Percentiles rank a stretch among this genome's conserved stretches.
phyloP scores from a whole-genome alignment of 257 asterid genomes.

The Penstemon eatonii region DNA sequence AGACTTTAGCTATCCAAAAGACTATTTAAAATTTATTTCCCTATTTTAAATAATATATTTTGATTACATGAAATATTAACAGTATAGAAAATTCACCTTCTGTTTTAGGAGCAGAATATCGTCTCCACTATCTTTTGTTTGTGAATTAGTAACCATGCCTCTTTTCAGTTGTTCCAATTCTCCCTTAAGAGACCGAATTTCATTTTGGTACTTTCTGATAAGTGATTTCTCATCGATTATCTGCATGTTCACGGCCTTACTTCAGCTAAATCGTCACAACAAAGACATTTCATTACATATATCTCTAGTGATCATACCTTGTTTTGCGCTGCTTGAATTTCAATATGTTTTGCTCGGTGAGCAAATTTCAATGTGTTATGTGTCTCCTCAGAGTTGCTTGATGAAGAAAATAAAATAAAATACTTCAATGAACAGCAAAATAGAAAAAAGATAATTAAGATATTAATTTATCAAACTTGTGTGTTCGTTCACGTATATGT shows the following conservation, averaged over 20 bases:
- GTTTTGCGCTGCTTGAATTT: slow-evolving; percentile 92
- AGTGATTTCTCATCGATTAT: slow-evolving; percentile 96
- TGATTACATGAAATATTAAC: slow-evolving; percentile 16
- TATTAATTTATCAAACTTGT: not conserved
- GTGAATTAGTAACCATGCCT: slow-evolving; percentile 75
- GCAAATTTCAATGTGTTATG: slow-evolving; percentile 98
- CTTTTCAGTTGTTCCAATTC: slow-evolving; percentile 90
- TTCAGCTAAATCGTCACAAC: slow-evolving; percentile 14
- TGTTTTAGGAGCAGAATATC: slow-evolving; percentile 88
- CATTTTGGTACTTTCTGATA: slow-evolving; percentile 92
- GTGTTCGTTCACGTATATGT: slow-evolving; percentile 13
- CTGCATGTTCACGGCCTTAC: slow-evolving; percentile 55
- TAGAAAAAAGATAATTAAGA: slow-evolving; percentile 8
- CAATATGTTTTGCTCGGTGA: slow-evolving; percentile 97
- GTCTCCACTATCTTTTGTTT: slow-evolving; percentile 56
- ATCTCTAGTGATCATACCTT: slow-evolving; percentile 53
- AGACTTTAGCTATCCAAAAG: not conserved
- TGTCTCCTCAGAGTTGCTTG: slow-evolving; percentile 97
- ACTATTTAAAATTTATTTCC: not conserved
- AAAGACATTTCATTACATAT: slow-evolving; percentile 21
- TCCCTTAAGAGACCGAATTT: slow-evolving; percentile 91
- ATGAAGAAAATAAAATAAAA: slow-evolving; percentile 51
- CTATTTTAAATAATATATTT: not conserved
- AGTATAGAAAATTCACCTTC: slow-evolving; percentile 54
- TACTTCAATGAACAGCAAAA: slow-evolving; percentile 20